phyloP scores from a whole-genome alignment of 73 alveolate genomes.

The Stentor roeselii region DNA sequence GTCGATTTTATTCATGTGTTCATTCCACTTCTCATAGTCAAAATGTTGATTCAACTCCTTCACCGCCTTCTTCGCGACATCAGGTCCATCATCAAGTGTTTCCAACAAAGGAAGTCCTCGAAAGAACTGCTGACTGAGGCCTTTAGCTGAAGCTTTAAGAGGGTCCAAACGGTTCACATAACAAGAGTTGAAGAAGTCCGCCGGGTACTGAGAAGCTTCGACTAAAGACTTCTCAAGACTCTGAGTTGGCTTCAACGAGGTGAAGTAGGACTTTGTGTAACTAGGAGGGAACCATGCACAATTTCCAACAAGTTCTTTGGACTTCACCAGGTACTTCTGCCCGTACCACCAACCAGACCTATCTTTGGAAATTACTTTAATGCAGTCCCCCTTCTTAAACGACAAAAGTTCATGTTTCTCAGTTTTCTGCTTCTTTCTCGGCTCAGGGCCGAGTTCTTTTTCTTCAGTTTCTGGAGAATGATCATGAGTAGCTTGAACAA shows the following conservation, averaged over 20 bases:
- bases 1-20: constrained; percentile 22
- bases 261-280: neutral
- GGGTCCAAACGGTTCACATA: neutral
- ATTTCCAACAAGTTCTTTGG: neutral
- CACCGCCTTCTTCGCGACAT: constrained; percentile 19
- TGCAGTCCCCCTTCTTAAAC: constrained; percentile 4
- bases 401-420: neutral
- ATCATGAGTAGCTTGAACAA: neutral
- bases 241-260: neutral
- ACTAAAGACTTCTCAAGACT: neutral
- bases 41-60: constrained; percentile 9
- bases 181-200: neutral
- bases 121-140: neutral
- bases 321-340: neutral
- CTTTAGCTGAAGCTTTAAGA: neutral
- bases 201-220: constrained; percentile 11
- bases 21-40: constrained; percentile 25
- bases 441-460: neutral
- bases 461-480: neutral
- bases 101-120: constrained; percentile 17
- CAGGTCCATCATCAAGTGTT: neutral
- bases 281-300: constrained; percentile 20
- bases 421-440: constrained; percentile 11
- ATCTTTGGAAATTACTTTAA: constrained; percentile 5
- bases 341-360: constrained; percentile 19